These are phyloP conservation scores for Penicillium sp. DNA, from an alignment of 2,329 filamentous ascomycete species.

Conservation along the genomic window DNA sequence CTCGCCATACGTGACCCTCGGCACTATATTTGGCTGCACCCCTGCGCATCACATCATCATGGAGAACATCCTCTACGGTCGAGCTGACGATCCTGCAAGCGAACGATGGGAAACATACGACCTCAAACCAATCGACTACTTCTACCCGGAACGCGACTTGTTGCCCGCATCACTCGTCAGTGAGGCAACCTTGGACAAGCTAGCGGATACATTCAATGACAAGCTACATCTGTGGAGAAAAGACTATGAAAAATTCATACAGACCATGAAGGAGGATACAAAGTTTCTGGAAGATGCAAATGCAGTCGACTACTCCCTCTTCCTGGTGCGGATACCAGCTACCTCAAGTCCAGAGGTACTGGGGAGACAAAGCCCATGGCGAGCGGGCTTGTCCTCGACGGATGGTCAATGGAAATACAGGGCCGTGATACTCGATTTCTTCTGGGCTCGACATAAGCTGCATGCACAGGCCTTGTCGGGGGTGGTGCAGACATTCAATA, in stretches of 20 bases:
- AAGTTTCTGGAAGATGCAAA: constrained; percentile 66
- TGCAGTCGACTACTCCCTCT: constrained; percentile 77
- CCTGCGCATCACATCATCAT: constrained; percentile 78
- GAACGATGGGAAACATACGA: constrained; percentile 73
- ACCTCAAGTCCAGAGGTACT: constrained; percentile 43
- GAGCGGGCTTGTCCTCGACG: constrained; percentile 64
- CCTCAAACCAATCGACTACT: constrained; percentile 75
- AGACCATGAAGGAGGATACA: constrained; percentile 66
- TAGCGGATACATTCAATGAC: constrained; percentile 72
- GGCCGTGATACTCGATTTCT: constrained; percentile 73
- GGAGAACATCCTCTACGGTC: constrained; percentile 74
- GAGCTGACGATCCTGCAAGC: constrained; percentile 52
- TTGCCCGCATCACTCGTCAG: constrained; percentile 67
- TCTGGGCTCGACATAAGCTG: constrained; percentile 76
- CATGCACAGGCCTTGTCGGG: constrained; percentile 70
- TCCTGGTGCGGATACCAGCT: constrained; percentile 66
- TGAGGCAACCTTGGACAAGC: constrained; percentile 67
- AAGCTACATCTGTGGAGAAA: constrained; percentile 64
- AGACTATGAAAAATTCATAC: constrained; percentile 63
- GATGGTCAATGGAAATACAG: constrained; percentile 72
- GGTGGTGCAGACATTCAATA: constrained; percentile 68
- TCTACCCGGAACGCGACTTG: constrained; percentile 76
- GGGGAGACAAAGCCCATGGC: constrained; percentile 58
- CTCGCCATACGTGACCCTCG: constrained; percentile 62
- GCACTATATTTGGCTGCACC: constrained; percentile 63